Evolutionary conservation across 2,329 filamentous ascomycete genomes (phyloP), one percentile per base, ranked within the genome.

Genomic region (Fonsecaea nubica): DNA sequence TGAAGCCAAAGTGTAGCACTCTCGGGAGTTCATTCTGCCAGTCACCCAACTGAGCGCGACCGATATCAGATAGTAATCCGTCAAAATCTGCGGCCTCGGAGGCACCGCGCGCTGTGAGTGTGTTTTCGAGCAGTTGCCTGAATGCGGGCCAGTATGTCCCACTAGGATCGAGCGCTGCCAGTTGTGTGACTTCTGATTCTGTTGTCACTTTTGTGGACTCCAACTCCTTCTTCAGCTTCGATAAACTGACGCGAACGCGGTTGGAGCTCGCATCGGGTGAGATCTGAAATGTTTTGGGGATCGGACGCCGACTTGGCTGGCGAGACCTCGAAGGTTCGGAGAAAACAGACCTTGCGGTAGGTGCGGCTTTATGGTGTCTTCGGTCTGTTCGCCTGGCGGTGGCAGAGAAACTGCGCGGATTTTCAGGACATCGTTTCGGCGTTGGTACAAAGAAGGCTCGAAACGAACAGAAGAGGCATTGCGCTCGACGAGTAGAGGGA

Each of bases 391-490:
- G 50, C n/a, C 25, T 18, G 18, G 35, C 12, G 18, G 74, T 69
- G 64, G 80, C 79, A 6, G 69, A 65, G 59, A 77, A 76, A 56
- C 67, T 60, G 33, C 53, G 69, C 60, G n/a, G 73, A 68, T 71
- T 73, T 72, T 70, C 74, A 62, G 35, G 74, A 66, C 45, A 75
- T 70, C 25, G 55, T 9, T 48, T 64, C 30, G 63, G 35, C 30
- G 42, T 12, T 4, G 42, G 33, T 36, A 59, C 35, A 50, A 63
- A 32, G 10, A 57, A 30, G 59, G 65, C 48, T 69, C 75, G 76
- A 66, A 80, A 78, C 35, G 76, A 71, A 74, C 79, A 80, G 69
- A 81, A 74, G 42, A 81, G 75, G 76, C 80, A 82, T 73, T 73
- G 73, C 30, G 65, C 59, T 62, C 59, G 45, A 60, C 57, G 52